Conservation (phyloP, 2,329 filamentous ascomycete genomes). For the Fusarium devonianum region DNA sequence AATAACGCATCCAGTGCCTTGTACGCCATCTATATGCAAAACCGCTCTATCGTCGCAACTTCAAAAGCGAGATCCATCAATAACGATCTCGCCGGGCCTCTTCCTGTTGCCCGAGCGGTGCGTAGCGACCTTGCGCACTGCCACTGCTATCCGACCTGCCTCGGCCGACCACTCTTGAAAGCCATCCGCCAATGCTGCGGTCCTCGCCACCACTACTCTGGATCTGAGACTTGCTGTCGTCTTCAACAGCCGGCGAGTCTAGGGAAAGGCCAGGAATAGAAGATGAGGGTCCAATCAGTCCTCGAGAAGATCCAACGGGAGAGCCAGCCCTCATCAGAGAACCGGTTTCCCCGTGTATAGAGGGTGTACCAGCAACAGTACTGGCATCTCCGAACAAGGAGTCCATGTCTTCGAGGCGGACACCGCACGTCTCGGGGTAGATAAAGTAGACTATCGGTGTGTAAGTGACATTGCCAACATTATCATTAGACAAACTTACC, state of each 20-base stretch:
- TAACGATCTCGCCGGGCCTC: slow-evolving; percentile 43
- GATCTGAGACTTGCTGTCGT: slow-evolving; percentile 54
- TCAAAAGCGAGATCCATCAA: slow-evolving; percentile 31
- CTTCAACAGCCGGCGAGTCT: slow-evolving; percentile 72
- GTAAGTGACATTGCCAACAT: slow-evolving; percentile 14
- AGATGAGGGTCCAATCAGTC: slow-evolving; percentile 65
- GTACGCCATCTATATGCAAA: slow-evolving; percentile 52
- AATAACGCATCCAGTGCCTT: slow-evolving; percentile 25
- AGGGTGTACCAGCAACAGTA: slow-evolving; percentile 79
- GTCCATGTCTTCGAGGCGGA: slow-evolving; percentile 97
- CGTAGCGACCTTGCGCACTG: slow-evolving; percentile 52
- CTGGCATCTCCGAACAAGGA: slow-evolving; percentile 92
- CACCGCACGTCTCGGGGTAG: slow-evolving; percentile 95
- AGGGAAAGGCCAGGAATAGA: slow-evolving; percentile 84
- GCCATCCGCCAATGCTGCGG: slow-evolving; percentile 60
- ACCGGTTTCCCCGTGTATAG: slow-evolving; percentile 79
- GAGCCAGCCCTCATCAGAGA: slow-evolving; percentile 80
- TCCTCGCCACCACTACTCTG: slow-evolving; percentile 46
- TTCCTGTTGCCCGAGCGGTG: slow-evolving; percentile 52
- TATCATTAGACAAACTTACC: slow-evolving; percentile 76
- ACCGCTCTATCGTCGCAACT: slow-evolving; percentile 38
- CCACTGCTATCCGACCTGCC: slow-evolving; percentile 49
- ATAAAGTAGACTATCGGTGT: slow-evolving; percentile 86
- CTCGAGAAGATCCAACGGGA: slow-evolving; percentile 74
- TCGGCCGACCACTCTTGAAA: slow-evolving; percentile 51